Percentiles rank a stretch among this genome's conserved stretches.
Evolutionary conservation across 192 early-diverging fungal genomes (phyloP).

Genomic region (Glomus cerebriforme): DNA sequence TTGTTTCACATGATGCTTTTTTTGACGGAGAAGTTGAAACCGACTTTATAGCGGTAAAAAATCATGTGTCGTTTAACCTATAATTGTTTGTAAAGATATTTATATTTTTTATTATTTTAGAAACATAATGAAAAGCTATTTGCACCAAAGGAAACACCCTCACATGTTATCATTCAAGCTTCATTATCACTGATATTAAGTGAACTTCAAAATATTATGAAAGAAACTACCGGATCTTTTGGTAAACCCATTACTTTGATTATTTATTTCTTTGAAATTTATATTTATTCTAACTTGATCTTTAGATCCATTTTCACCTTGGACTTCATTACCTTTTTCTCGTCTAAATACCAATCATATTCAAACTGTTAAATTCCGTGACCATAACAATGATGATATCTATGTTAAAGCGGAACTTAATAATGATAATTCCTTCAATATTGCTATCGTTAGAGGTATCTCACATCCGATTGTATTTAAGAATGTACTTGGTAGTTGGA

Average conservation of each 20-base stretch:
- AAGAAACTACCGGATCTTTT: slow-evolving; percentile 32
- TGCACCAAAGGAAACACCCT: slow-evolving; percentile 39
- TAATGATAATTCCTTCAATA: slow-evolving; percentile 42
- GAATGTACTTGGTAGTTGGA: slow-evolving; percentile 45
- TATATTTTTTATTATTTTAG: slow-evolving; percentile 31
- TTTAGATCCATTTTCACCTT: slow-evolving; percentile 48
- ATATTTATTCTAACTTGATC: no score
- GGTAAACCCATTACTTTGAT: neutral
- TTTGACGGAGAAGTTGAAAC: slow-evolving; percentile 89
- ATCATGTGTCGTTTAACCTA: slow-evolving; percentile 16
- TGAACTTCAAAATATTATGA: slow-evolving; percentile 38
- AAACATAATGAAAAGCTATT: slow-evolving; percentile 73
- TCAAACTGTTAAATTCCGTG: slow-evolving; percentile 37
- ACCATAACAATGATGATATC: slow-evolving; percentile 41
- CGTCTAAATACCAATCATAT: slow-evolving; percentile 54
- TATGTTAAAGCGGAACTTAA: slow-evolving; percentile 42
- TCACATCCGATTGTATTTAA: slow-evolving; percentile 40
- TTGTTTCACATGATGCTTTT: slow-evolving; percentile 81
- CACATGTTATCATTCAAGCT: slow-evolving; percentile 65
- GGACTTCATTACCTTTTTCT: slow-evolving; percentile 39
- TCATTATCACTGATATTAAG: slow-evolving; percentile 49
- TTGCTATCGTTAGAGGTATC: slow-evolving; percentile 37
- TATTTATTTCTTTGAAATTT: neutral
- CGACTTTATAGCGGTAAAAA: slow-evolving; percentile 81
- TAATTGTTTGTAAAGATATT: neutral